Base-by-base conservation (phyloP, 2,329 filamentous ascomycete genomes). In the Pseudocercospora ulei region DNA sequence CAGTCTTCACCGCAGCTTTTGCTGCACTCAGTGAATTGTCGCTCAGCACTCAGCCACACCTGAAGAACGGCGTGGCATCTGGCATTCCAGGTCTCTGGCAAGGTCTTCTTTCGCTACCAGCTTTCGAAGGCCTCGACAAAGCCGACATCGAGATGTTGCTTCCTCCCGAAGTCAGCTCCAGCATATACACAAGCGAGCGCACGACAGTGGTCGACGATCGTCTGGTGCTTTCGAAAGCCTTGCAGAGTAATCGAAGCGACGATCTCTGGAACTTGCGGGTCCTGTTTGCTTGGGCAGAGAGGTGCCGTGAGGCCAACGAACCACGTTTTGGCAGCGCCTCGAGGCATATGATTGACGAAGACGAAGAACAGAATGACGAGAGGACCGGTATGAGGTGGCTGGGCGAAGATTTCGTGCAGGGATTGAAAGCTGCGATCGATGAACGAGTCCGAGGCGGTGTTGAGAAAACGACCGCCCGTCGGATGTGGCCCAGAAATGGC, bases 121-220 rank as follows among this genome's bases (percentile, higher is more conserved):
- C 70, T 41, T 55, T 81, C 27, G 41, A 49, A 12, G 51, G 53
- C n/a, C 37, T 73, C 68, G 58, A 82, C 65, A 58, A 80, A 35
- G 75, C 79, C 0, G 85, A 93, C 53, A 72, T 64, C 1, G 61
- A 63, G 3, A 55, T 66, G 3, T 55, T 68, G 0, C 41, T 69
- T 12, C 55, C 57, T 5, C 61, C 64, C 0, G 46, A 57, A 0
- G 46, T 45, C 9, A 41, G 51, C 17, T 71, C 67, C 4, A 64
- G 61, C 5, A 60, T 60, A 4, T 67, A 71, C 42, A 62, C 67
- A 5, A 73, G 72, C 50, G 66, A 71, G 5, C 66, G 69, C 19
- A 65, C 67, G 3, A 80, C 75, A 3, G 70, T 73, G 0, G 75
- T 92, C 1, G 87, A 94, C 56, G 75, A 77, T 19, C 69, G 80